Evolutionary conservation across 2,329 filamentous ascomycete genomes (phyloP).

Genomic region (Plenodomus tracheiphilus): DNA sequence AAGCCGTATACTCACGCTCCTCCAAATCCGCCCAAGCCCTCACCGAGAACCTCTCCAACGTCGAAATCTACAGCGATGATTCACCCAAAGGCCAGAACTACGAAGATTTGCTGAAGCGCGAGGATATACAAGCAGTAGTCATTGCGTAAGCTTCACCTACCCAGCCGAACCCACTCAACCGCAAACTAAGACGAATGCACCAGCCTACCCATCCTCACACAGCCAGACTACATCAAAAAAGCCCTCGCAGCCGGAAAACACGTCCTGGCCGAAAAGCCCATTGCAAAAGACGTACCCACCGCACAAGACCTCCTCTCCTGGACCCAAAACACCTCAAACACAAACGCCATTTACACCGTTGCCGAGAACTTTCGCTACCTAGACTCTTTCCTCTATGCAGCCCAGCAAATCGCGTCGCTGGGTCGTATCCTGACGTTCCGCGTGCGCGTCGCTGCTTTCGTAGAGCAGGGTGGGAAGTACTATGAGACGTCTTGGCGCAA

Average conservation of each 20-base stretch:
- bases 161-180: no score
- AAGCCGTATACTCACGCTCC: slow-evolving; percentile 68
- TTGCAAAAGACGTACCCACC: slow-evolving; percentile 62
- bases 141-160: slow-evolving; percentile 50
- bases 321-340: slow-evolving; percentile 45
- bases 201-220: slow-evolving; percentile 63
- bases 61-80: slow-evolving; percentile 64
- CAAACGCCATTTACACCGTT: slow-evolving; percentile 50
- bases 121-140: slow-evolving; percentile 60
- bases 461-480: slow-evolving; percentile 58
- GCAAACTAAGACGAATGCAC: no score
- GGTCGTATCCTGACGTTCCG: slow-evolving; percentile 61
- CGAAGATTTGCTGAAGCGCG: slow-evolving; percentile 57
- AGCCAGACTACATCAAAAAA: slow-evolving; percentile 62
- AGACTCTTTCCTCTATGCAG: slow-evolving; percentile 58
- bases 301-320: slow-evolving; percentile 55
- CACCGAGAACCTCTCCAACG: slow-evolving; percentile 41
- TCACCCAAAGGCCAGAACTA: slow-evolving; percentile 50
- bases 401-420: slow-evolving; percentile 54
- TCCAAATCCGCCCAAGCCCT: slow-evolving; percentile 57
- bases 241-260: slow-evolving; percentile 69
- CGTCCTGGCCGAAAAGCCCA: slow-evolving; percentile 70
- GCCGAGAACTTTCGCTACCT: slow-evolving; percentile 76
- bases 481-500: slow-evolving; percentile 66
- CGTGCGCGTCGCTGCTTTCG: slow-evolving; percentile 50